A percentile compares a stretch with the other conserved stretches of the same genome.
These are phyloP conservation scores for Lecanosticta acicola DNA, from an alignment of 2,329 filamentous ascomycete genomes.

Conservation along the genomic window DNA sequence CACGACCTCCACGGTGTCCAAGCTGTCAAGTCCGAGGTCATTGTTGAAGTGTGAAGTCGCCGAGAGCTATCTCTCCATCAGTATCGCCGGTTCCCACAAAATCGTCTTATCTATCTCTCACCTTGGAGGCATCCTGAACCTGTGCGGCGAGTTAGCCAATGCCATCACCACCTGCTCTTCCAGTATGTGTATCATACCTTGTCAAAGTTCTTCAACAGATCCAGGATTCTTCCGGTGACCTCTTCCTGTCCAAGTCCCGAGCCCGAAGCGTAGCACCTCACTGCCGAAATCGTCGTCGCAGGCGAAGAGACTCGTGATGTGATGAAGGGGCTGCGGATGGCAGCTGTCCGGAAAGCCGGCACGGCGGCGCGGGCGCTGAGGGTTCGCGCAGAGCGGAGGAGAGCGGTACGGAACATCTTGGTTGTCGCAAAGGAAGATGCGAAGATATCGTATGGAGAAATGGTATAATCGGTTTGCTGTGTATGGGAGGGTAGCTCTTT, in stretches of 20 bases:
- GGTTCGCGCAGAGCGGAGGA: conserved; percentile 68
- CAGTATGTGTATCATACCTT: conserved; percentile 59
- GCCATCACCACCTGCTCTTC: conserved; percentile 1
- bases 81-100: not conserved
- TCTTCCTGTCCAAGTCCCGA: conserved; percentile 73
- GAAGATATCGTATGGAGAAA: not conserved
- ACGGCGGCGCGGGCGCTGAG: conserved; percentile 47
- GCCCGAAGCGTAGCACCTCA: conserved; percentile 81
- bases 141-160: conserved; percentile 35
- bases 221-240: conserved; percentile 86
- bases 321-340: conserved; percentile 50
- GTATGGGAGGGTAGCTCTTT: not conserved
- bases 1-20: conserved; percentile 98
- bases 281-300: conserved; percentile 59
- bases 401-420: conserved; percentile 84
- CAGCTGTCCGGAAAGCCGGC: conserved; percentile 46
- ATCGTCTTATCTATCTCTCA: conserved; percentile 29
- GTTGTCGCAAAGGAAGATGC: conserved; percentile 8
- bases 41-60: conserved; percentile 85
- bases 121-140: conserved; percentile 59
- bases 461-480: not conserved
- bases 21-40: conserved; percentile 91
- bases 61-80: conserved; percentile 61
- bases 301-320: conserved; percentile 57
- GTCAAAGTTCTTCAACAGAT: conserved; percentile 91